These are phyloP conservation scores for Gracilaria vermiculophylla DNA, from an alignment of 23 red algal genomes.

Conservation along the genomic window DNA sequence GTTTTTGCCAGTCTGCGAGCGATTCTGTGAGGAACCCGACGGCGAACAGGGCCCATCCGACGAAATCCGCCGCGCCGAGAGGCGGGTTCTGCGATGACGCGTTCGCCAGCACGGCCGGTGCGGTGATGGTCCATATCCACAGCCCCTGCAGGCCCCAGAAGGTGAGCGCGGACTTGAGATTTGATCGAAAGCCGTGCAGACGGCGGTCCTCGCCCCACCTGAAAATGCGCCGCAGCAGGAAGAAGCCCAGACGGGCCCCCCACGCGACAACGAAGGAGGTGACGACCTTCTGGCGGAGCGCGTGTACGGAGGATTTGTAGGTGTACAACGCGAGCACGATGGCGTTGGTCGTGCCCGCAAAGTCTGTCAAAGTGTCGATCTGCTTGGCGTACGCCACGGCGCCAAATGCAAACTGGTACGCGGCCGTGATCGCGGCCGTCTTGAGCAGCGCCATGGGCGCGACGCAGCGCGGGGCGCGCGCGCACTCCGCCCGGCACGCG, in stretches of 20 bases:
- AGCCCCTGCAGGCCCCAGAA: constrained; percentile 79
- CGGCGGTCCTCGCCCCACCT: constrained; percentile 72
- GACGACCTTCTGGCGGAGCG: constrained; percentile 29
- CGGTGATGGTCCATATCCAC: constrained; percentile 56
- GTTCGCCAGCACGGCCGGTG: constrained; percentile 40
- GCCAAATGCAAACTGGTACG: constrained; percentile 71
- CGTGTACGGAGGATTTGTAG: background rate
- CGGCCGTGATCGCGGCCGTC: constrained; percentile 30
- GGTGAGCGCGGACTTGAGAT: background rate
- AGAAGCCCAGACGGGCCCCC: constrained; percentile 61
- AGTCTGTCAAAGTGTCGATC: constrained; percentile 75
- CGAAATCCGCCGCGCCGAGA: background rate
- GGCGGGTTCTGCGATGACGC: background rate
- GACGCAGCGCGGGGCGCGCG: background rate
- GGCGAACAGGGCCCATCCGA: constrained; percentile 36
- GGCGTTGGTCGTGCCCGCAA: constrained; percentile 76
- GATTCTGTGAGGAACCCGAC: constrained; percentile 59
- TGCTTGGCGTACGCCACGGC: constrained; percentile 2
- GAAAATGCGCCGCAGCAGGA: constrained; percentile 65
- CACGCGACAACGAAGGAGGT: constrained; percentile 38
- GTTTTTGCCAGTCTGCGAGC: constrained; percentile 76
- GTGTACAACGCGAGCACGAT: constrained; percentile 63
- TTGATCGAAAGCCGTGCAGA: background rate
- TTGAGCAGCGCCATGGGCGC: background rate
- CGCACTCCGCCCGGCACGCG: too few relatives aligned